Conservation (phyloP, 306 rosid genomes). For the Sophora flavescens region DNA sequence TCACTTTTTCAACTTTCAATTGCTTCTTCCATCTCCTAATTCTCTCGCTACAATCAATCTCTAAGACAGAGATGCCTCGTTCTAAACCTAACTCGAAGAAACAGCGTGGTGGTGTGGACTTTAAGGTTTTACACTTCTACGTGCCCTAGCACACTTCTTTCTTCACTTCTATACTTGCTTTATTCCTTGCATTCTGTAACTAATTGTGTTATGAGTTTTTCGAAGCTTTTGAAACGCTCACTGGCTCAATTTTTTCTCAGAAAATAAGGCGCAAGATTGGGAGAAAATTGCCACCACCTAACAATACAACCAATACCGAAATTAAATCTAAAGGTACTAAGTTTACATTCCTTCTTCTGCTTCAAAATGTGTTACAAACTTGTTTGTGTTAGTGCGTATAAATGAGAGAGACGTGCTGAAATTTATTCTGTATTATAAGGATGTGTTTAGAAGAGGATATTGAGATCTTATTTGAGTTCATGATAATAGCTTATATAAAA, state of each 20-base stretch:
- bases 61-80: constrained; percentile 57
- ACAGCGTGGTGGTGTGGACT: constrained; percentile 75
- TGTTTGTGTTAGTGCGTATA: no score
- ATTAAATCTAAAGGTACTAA: constrained; percentile 79
- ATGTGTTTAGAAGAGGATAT: no score
- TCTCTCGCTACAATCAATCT: neutral
- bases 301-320: constrained; percentile 83
- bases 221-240: constrained; percentile 12
- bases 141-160: neutral
- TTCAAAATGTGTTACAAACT: neutral
- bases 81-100: constrained; percentile 69
- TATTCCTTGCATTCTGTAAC: neutral
- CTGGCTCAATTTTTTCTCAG: constrained; percentile 47
- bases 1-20: no score
- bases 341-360: neutral
- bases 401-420: no score
- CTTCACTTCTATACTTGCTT: neutral
- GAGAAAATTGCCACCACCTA: constrained; percentile 84
- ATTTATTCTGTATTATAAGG: no score
- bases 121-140: constrained; percentile 57
- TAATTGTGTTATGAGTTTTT: neutral
- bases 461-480: no score
- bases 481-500: no score
- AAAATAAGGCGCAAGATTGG: constrained; percentile 90
- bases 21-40: neutral